phyloP scores from a whole-genome alignment of 257 asterid species.

The Cynanchum wilfordii region DNA sequence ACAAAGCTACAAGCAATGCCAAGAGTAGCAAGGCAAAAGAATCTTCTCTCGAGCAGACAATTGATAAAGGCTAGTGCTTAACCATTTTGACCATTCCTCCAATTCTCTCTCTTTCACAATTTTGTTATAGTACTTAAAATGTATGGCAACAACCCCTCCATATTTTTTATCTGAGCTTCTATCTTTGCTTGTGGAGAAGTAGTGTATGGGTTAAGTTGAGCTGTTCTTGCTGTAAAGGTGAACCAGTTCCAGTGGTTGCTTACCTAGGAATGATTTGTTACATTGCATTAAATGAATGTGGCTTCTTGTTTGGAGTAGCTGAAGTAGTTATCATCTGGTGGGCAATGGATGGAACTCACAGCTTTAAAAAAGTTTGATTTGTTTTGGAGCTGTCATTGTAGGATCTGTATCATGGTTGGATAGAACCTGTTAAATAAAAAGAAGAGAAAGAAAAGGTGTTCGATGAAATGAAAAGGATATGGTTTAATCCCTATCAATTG shows the following conservation, averaged over 20 bases:
- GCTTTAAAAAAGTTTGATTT: background rate
- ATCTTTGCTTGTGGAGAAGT: background rate
- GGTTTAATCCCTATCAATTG: background rate
- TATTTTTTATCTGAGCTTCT: background rate
- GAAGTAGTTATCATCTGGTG: background rate
- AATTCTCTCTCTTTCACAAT: background rate
- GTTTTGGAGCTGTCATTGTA: background rate
- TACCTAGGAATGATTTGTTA: background rate
- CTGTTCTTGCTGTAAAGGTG: background rate
- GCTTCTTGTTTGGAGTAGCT: background rate
- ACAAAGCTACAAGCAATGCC: slow-evolving; percentile 40
- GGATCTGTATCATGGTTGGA: background rate
- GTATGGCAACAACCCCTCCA: background rate
- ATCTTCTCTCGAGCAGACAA: slow-evolving; percentile 41
- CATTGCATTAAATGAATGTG: background rate
- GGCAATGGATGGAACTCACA: background rate
- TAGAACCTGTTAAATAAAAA: background rate
- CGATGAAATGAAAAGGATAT: background rate
- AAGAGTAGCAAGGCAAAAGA: slow-evolving; percentile 46
- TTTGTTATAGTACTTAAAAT: background rate
- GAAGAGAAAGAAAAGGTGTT: background rate
- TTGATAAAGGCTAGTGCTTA: slow-evolving; percentile 47
- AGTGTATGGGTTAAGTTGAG: background rate
- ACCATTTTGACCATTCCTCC: background rate
- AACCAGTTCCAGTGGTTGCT: background rate